phyloP scores from a whole-genome alignment of 1,139 yeast species.

The Magnusiomyces tetraspermus region DNA sequence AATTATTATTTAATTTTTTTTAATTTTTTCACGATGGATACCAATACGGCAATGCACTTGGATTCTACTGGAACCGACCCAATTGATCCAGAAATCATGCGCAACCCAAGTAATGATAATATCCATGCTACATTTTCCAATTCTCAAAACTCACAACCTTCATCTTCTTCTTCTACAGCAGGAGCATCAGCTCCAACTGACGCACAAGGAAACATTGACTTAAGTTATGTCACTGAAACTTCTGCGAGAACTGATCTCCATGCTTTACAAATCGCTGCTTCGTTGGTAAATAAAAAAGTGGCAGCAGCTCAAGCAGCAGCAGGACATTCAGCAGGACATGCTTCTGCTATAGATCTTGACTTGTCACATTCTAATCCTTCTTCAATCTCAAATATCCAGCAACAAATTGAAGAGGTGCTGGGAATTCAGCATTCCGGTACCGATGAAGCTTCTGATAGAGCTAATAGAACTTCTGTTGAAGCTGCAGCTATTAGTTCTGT shows the following conservation, averaged over 20 bases:
- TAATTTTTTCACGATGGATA: too few species aligned
- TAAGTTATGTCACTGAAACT: not conserved
- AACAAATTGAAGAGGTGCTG: slow-evolving; percentile 4
- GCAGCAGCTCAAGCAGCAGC: slow-evolving; percentile 1
- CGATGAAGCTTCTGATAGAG: not conserved
- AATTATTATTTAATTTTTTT: too few species aligned
- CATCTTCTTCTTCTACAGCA: not conserved
- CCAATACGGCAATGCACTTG: not conserved
- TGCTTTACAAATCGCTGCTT: slow-evolving; percentile 13
- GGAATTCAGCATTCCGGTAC: not conserved
- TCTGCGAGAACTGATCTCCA: slow-evolving; percentile 11
- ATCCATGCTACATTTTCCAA: not conserved
- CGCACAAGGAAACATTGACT: slow-evolving; percentile 8
- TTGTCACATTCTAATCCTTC: not conserved
- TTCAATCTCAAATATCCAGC: not conserved
- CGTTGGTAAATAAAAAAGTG: not conserved
- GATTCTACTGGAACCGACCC: slow-evolving; percentile 8
- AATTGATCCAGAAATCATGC: slow-evolving; percentile 29
- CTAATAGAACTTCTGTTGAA: not conserved
- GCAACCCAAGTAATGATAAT: slow-evolving; percentile 17
- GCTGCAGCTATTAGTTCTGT: not conserved
- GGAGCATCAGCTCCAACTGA: not conserved
- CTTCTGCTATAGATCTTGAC: not conserved
- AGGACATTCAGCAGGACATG: not conserved
- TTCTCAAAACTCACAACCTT: not conserved